Evolutionary conservation across 768 basidiomycete species (phyloP).

Genomic region (Inosperma sp.): DNA sequence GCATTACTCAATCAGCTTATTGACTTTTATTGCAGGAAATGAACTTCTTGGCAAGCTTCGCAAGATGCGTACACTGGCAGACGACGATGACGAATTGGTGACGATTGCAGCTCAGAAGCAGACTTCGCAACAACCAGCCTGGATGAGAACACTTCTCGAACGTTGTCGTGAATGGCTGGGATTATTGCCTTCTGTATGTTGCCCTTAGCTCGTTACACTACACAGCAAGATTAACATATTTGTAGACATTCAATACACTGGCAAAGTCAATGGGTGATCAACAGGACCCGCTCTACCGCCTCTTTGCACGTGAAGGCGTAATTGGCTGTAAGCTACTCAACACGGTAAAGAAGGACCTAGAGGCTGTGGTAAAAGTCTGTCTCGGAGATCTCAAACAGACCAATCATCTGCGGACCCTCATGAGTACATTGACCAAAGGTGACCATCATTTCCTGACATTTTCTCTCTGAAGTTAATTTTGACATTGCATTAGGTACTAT

Average conservation of each 20-base stretch:
- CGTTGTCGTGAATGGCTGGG: constrained; percentile 82
- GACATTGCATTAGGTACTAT: constrained; percentile 61
- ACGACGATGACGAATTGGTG: constrained; percentile 82
- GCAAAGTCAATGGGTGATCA: constrained; percentile 63
- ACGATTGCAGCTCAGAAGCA: constrained; percentile 56
- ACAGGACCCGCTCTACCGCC: constrained; percentile 80
- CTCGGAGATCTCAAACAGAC: constrained; percentile 89
- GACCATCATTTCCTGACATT: constrained; percentile 8
- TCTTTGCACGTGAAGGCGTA: constrained; percentile 83
- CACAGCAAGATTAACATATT: constrained; percentile 1
- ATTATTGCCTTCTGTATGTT: constrained; percentile 66
- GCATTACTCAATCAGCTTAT: constrained; percentile 3
- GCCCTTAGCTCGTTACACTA: not conserved
- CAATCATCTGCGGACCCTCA: constrained; percentile 87
- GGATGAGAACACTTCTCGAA: constrained; percentile 86
- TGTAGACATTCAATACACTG: constrained; percentile 59
- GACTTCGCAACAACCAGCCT: constrained; percentile 77
- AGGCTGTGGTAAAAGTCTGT: constrained; percentile 79
- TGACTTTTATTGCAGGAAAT: constrained; percentile 49
- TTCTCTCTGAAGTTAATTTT: constrained; percentile 6
- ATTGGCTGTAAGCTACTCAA: constrained; percentile 77
- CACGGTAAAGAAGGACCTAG: constrained; percentile 76
- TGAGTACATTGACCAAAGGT: constrained; percentile 91
- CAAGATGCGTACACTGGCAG: constrained; percentile 86
- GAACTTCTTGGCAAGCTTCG: constrained; percentile 80